Conservation (phyloP, 257 asterid genomes). For the Solanum bulbocastanum region DNA sequence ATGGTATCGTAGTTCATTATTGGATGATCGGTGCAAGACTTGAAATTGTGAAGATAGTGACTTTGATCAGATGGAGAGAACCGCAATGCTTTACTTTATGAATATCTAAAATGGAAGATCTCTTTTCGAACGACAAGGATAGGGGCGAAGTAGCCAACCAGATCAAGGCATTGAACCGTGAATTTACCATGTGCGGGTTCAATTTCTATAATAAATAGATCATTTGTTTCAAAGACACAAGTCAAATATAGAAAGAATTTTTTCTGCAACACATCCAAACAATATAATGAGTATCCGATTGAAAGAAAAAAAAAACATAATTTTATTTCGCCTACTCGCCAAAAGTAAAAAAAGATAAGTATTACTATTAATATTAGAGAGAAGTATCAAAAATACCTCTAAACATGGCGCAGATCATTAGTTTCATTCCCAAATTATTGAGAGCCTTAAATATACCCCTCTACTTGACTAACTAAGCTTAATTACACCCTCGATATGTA, state of each 20-base stretch:
- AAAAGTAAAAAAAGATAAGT: background rate
- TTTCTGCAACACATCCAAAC: background rate
- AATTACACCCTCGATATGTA: too few relatives aligned
- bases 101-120: background rate
- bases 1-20: background rate
- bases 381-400: too few relatives aligned
- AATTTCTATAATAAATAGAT: too few relatives aligned
- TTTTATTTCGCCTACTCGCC: background rate
- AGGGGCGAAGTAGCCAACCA: background rate
- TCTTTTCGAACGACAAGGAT: background rate
- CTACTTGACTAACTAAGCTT: too few relatives aligned
- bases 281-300: background rate
- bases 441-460: too few relatives aligned
- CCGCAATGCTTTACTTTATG: background rate
- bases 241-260: background rate
- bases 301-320: background rate
- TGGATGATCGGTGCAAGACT: background rate
- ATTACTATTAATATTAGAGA: too few relatives aligned
- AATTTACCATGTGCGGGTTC: background rate
- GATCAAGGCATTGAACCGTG: background rate
- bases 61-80: background rate
- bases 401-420: too few relatives aligned
- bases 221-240: background rate
- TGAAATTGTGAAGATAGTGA: background rate
- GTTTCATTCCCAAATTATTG: too few relatives aligned